Conservation (phyloP, 192 early-diverging fungal genomes). For the Gryganskiella cystojenkinii region DNA sequence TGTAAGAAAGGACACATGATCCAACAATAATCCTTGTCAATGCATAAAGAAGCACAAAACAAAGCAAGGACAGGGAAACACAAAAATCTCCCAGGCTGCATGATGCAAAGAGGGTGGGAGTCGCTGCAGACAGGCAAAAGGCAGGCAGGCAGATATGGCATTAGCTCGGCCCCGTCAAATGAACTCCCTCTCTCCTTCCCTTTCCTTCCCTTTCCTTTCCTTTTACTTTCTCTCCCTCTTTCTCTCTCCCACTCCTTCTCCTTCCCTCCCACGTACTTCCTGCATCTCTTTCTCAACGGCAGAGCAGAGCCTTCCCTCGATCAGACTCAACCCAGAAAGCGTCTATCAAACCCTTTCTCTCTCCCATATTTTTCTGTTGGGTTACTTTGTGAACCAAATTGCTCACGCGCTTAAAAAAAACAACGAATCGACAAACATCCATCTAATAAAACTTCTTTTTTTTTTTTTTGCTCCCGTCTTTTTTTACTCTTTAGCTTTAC, state of each 20-base stretch:
- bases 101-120: background rate
- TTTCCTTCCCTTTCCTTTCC: background rate
- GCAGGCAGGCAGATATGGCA: background rate
- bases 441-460: background rate
- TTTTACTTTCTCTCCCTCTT: no score
- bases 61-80: background rate
- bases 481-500: conserved; percentile 68
- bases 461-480: background rate
- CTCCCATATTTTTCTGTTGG: no score
- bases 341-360: no score
- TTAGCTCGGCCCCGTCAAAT: background rate
- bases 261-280: no score
- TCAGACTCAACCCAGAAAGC: no score
- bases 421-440: no score
- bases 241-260: no score
- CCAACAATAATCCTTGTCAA: background rate
- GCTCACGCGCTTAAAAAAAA: conserved; percentile 27
- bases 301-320: no score
- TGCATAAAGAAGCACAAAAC: background rate
- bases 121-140: background rate
- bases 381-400: conserved; percentile 13
- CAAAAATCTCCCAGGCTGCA: background rate
- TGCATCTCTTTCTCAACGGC: no score
- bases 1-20: conserved; percentile 58
- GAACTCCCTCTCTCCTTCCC: background rate